Percentiles rank a stretch among this genome's conserved stretches.
Evolutionary conservation across 345 rosid genomes (phyloP).

Genomic region (Brassica incana): DNA sequence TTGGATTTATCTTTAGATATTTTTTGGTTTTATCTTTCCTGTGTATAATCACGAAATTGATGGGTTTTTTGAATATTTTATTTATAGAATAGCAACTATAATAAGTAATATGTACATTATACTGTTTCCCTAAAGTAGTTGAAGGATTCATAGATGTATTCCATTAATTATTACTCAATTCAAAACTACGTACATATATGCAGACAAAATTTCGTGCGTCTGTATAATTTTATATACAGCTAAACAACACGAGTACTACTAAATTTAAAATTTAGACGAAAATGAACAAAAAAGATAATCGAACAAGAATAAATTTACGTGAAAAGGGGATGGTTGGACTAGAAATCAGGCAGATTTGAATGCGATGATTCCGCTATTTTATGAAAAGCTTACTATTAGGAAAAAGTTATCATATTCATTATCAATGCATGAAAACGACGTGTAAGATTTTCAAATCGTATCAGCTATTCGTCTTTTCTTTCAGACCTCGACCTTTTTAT

Average conservation of each 20-base stretch:
- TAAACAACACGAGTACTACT: neutral
- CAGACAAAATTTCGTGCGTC: neutral
- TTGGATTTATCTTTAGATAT: neutral
- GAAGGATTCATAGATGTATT: neutral
- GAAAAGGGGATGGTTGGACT: constrained; percentile 22
- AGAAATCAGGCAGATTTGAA: constrained; percentile 32
- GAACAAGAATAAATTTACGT: constrained; percentile 1
- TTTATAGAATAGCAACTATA: neutral
- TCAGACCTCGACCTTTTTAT: neutral
- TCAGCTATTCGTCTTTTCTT: constrained; percentile 23
- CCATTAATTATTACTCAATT: neutral
- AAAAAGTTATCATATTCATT: constrained; percentile 14
- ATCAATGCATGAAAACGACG: constrained; percentile 31
- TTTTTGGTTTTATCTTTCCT: neutral
- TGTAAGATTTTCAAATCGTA: constrained; percentile 22
- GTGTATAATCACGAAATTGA: neutral
- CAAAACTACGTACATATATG: neutral
- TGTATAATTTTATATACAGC: neutral
- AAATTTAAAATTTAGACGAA: neutral
- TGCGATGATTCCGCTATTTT: constrained; percentile 40
- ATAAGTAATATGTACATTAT: neutral
- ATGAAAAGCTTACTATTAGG: neutral
- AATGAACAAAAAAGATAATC: too few species aligned
- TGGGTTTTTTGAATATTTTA: neutral
- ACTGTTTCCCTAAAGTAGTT: neutral